These are phyloP conservation scores for Phyllostachys edulis DNA, from an alignment of 176 grass and related monocot genomes.

Conservation along the genomic window DNA sequence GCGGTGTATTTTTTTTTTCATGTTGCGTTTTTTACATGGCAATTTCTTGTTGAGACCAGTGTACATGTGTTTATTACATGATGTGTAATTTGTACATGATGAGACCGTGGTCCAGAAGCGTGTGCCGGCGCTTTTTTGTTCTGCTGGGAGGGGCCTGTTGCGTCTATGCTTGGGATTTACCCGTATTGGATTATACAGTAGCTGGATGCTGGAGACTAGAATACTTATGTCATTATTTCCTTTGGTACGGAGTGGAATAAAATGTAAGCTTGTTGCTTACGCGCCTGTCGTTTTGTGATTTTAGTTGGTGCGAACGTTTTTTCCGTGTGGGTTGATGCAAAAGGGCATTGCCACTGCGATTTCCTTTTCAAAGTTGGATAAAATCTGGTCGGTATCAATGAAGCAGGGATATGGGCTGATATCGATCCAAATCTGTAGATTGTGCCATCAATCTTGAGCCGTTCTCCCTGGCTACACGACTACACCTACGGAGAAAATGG, in stretches of 20 bases:
- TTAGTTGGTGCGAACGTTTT: background rate
- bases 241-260: slow-evolving; percentile 36
- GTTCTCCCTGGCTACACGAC: no score
- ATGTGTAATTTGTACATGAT: slow-evolving; percentile 61
- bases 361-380: background rate
- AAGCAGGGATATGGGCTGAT: background rate
- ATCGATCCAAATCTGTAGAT: background rate
- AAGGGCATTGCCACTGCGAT: background rate
- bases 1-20: slow-evolving; percentile 30
- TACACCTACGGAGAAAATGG: no score
- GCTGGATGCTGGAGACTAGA: slow-evolving; percentile 20
- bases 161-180: slow-evolving; percentile 4
- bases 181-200: slow-evolving; percentile 39
- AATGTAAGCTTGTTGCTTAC: background rate
- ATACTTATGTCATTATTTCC: background rate
- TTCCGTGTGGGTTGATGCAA: background rate
- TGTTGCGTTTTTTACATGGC: slow-evolving; percentile 22
- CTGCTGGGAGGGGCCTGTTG: slow-evolving; percentile 13
- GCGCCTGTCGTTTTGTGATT: background rate
- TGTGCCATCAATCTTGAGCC: no score
- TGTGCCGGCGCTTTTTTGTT: slow-evolving; percentile 32
- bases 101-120: slow-evolving; percentile 25
- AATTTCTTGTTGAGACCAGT: slow-evolving; percentile 38
- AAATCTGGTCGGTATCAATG: background rate
- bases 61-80: slow-evolving; percentile 55